These are phyloP conservation scores for Hypholoma sublateritium DNA, from an alignment of 768 basidiomycete species.

Conservation along the genomic window DNA sequence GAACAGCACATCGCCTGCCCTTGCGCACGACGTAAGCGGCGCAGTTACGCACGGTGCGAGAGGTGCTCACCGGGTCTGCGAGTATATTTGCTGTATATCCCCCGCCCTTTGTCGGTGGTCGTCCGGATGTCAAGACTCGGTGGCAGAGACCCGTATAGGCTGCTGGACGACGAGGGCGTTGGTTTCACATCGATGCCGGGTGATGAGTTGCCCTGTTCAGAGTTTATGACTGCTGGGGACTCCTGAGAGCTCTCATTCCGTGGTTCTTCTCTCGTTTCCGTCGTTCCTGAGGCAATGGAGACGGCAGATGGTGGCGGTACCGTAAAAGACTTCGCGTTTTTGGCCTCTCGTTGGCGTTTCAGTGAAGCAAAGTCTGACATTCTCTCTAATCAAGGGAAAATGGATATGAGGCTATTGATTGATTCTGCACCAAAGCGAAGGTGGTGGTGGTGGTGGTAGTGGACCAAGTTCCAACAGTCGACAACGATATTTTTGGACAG, in stretches of 20 bases:
- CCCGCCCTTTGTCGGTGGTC: constrained; percentile 19
- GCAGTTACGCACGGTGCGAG: neutral
- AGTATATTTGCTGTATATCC: constrained; percentile 20
- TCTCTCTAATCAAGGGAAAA: neutral
- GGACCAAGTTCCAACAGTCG: too few relatives aligned
- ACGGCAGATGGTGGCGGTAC: neutral
- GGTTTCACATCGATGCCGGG: neutral
- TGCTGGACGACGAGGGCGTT: neutral
- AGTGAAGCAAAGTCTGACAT: constrained; percentile 5
- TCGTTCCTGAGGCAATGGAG: neutral
- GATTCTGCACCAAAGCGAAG: too few relatives aligned
- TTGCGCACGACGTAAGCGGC: constrained; percentile 6
- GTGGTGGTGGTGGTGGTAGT: too few relatives aligned
- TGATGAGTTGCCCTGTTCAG: neutral
- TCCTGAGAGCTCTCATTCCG: neutral
- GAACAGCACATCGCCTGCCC: constrained; percentile 60
- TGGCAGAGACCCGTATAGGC: constrained; percentile 20
- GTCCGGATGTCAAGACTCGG: constrained; percentile 18
- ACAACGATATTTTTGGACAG: too few relatives aligned
- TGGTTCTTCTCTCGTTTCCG: neutral
- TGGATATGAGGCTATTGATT: too few relatives aligned
- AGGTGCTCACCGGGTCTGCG: constrained; percentile 21
- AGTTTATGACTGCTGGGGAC: neutral
- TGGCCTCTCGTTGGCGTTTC: neutral
- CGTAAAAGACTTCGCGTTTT: neutral